Evolutionary conservation across 2,329 filamentous ascomycete genomes (phyloP), one percentile per base, ranked within the genome.

Genomic region (Diaporthe sp.): DNA sequence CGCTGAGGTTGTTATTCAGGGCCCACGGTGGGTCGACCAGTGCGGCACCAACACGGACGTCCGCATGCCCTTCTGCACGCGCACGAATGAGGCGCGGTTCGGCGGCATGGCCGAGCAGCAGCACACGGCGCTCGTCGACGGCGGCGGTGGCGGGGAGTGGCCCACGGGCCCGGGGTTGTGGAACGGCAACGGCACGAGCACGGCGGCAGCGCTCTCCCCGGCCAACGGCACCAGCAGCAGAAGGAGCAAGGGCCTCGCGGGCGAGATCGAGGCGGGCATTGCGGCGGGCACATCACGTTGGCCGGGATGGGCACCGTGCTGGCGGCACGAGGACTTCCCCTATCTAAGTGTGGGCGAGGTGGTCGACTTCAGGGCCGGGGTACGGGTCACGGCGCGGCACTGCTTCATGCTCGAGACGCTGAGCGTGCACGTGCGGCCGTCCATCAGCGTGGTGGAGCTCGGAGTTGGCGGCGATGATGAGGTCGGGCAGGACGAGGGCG

Each of bases 281-380:
- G 37, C 62, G 19, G 55, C 70, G 37, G 73, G 68, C 15, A 46
- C 70, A 7, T 28, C 68, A 9, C 77, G 79, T 68, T 80, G 81
- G 80, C 82, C 84, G 1, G 79, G 80, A 1, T 79, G 79, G 70
- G 85, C 85, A 19, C 87, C 88, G 3, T 90, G 88, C 81, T 90
- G 88, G 88, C 85, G 88, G 25, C 88, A 90, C 80, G 86, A 89
- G 78, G 85, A 87, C 75, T 89, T 88, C 72, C 88, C 88, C 0
- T 88, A 87, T 78, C 80, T 89, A 13, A 89, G 87, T 2, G 83
- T 89, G 19, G 81, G 84, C 49, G 84, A 89, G 74, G 84, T 85
- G 70, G 83, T 85, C 22, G 88, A 90, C 76, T 79, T 79, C 3
- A 78, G 78, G 0, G 88, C 88, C 0, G 87, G 87, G 0, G 68